Evolutionary conservation across 371 early-diverging fungal genomes (phyloP).

Genomic region (Rhizopus stolonifer): DNA sequence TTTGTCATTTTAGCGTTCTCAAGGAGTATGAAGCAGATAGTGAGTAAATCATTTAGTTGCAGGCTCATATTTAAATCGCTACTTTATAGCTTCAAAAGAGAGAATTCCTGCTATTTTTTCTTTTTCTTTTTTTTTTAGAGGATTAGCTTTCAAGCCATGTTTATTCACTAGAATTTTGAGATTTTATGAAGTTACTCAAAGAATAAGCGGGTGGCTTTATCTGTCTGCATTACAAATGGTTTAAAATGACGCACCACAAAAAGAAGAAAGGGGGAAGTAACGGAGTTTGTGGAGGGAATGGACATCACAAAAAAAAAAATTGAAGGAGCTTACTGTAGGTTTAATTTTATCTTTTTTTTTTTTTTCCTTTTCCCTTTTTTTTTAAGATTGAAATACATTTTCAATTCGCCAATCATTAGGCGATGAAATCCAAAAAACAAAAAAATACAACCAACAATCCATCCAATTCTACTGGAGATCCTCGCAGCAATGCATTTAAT

Average conservation of each 20-base stretch:
- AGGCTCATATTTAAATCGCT: no score
- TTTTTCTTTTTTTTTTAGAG: no score
- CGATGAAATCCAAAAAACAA: slow-evolving; percentile 25
- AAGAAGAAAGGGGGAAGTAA: slow-evolving; percentile 7
- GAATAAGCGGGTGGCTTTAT: no score
- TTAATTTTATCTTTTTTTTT: slow-evolving; percentile 9
- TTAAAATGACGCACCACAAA: not conserved
- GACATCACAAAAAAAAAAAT: not conserved
- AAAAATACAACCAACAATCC: slow-evolving; percentile 2
- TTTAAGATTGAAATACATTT: slow-evolving; percentile 1
- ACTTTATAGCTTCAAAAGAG: no score
- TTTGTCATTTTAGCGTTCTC: no score
- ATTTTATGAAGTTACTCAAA: no score
- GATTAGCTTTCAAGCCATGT: no score
- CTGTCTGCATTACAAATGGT: no score
- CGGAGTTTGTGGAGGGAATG: not conserved
- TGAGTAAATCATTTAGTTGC: no score
- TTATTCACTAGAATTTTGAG: not conserved
- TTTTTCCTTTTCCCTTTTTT: slow-evolving; percentile 1
- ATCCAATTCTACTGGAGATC: not conserved
- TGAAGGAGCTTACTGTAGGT: slow-evolving; percentile 9
- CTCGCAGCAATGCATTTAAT: slow-evolving; percentile 17
- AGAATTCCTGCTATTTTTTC: no score
- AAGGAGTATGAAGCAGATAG: no score
- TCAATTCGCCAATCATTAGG: slow-evolving; percentile 13